Evolutionary conservation across 2,329 filamentous ascomycete species (phyloP).

Genomic region (Phyllosticta citrichinensis): DNA sequence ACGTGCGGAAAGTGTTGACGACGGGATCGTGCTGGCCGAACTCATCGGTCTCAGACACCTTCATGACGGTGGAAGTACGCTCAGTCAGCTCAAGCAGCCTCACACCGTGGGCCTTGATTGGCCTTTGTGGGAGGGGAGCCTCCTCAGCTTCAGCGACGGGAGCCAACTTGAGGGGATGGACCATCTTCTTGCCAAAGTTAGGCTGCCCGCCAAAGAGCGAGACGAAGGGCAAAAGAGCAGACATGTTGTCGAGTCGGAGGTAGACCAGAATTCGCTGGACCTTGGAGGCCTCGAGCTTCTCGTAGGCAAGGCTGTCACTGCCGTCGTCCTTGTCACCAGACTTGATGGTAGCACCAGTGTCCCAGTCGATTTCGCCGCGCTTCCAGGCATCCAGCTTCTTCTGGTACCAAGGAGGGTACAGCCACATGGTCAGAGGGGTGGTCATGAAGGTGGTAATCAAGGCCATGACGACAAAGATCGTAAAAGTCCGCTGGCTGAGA

Average conservation of each 20-base stretch:
- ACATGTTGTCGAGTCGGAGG: slow-evolving; percentile 74
- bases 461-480: slow-evolving; percentile 92
- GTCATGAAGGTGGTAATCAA: slow-evolving; percentile 77
- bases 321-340: slow-evolving; percentile 19
- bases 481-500: slow-evolving; percentile 71
- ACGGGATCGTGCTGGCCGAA: slow-evolving; percentile 60
- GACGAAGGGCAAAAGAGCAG: slow-evolving; percentile 73
- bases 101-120: slow-evolving; percentile 71
- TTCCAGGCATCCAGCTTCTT: slow-evolving; percentile 65
- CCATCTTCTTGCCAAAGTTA: slow-evolving; percentile 30
- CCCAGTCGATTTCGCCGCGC: slow-evolving; percentile 85
- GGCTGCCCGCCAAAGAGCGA: slow-evolving; percentile 56
- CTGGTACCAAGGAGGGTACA: slow-evolving; percentile 73
- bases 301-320: slow-evolving; percentile 29
- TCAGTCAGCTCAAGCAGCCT: slow-evolving; percentile 81
- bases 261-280: slow-evolving; percentile 66
- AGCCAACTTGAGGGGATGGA: slow-evolving; percentile 24
- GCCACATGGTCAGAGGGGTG: slow-evolving; percentile 59
- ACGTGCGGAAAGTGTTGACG: slow-evolving; percentile 81
- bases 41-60: slow-evolving; percentile 73
- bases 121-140: slow-evolving; percentile 27
- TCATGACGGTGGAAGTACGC: slow-evolving; percentile 91
- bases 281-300: slow-evolving; percentile 41
- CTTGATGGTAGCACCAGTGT: slow-evolving; percentile 44
- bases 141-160: slow-evolving; percentile 1